phyloP scores from a whole-genome alignment of 2,329 filamentous ascomycete genomes.

The Cercospora berteroae region DNA sequence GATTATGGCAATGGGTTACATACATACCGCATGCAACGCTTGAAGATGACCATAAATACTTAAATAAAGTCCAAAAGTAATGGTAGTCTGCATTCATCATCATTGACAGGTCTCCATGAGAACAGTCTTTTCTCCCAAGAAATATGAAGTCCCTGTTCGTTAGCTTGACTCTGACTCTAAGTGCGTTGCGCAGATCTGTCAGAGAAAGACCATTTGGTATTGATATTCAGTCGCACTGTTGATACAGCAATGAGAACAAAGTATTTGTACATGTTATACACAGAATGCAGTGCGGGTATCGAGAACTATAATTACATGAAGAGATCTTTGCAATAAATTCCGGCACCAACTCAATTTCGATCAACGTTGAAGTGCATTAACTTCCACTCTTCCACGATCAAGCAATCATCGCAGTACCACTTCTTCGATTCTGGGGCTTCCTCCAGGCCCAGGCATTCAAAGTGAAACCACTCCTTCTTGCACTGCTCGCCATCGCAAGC shows the following conservation, averaged over 20 bases:
- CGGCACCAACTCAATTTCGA: not conserved
- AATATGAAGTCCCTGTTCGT: not conserved
- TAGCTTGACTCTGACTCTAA: not conserved
- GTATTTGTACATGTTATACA: not conserved
- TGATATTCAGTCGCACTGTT: not conserved
- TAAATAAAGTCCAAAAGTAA: not conserved
- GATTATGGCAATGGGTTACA: not conserved
- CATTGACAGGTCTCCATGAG: not conserved
- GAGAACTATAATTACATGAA: not conserved
- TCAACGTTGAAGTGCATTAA: not conserved
- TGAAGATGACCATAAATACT: not conserved
- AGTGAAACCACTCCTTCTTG: slow-evolving; percentile 78
- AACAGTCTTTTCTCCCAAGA: not conserved
- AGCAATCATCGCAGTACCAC: slow-evolving; percentile 30
- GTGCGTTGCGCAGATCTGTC: not conserved
- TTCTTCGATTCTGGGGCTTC: slow-evolving; percentile 53
- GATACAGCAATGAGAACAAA: not conserved
- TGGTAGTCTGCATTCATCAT: not conserved
- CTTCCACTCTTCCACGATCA: slow-evolving; percentile 4
- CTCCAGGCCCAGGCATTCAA: slow-evolving; percentile 68
- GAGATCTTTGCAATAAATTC: not conserved
- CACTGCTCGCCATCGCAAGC: slow-evolving; percentile 76
- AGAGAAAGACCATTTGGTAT: not conserved
- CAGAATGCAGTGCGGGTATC: not conserved
- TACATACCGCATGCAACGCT: not conserved